A percentile compares a stretch with the other conserved stretches of the same genome.
Evolutionary conservation across 495 filamentous ascomycete genomes (phyloP).

Genomic region (Tuber microsphaerosporum): DNA sequence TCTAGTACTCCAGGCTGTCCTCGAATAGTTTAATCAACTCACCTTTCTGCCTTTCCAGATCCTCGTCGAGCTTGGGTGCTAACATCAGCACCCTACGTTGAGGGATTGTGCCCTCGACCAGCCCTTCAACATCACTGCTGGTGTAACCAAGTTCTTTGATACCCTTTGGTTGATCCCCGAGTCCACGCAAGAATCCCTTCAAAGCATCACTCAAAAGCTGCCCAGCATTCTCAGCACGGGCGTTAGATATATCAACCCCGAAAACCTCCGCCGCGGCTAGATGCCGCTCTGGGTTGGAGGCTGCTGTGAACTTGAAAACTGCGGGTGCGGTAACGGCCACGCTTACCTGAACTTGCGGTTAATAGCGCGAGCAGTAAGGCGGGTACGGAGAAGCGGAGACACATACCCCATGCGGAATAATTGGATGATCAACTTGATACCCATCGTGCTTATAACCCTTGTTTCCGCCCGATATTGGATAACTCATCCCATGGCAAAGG

Average conservation of each 20-base stretch:
- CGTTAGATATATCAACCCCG: constrained; percentile 76
- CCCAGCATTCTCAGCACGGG: constrained; percentile 79
- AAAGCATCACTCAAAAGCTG: constrained; percentile 78
- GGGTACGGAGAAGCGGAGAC: not conserved
- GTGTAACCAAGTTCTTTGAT: constrained; percentile 77
- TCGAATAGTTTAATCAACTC: constrained; percentile 59
- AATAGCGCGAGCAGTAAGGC: not conserved
- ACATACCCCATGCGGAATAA: constrained; percentile 77
- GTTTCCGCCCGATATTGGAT: constrained; percentile 90
- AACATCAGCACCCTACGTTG: constrained; percentile 86
- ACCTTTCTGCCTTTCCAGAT: constrained; percentile 58
- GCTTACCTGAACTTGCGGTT: constrained; percentile 51
- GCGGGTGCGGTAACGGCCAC: constrained; percentile 92
- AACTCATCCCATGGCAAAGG: constrained; percentile 94
- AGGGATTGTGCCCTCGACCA: constrained; percentile 91
- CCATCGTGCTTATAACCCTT: constrained; percentile 80
- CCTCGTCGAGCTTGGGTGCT: constrained; percentile 69
- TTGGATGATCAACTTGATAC: constrained; percentile 63
- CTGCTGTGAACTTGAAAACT: constrained; percentile 85
- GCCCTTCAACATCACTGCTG: constrained; percentile 60
- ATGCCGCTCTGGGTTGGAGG: constrained; percentile 86
- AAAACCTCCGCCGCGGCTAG: constrained; percentile 82
- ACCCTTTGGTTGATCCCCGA: constrained; percentile 86
- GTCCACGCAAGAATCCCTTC: constrained; percentile 63
- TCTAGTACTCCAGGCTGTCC: constrained; percentile 57